A percentile compares a stretch with the other conserved stretches of the same genome.
Conservation (phyloP, 116 monocot genomes). For the Thalassia testudinum region DNA sequence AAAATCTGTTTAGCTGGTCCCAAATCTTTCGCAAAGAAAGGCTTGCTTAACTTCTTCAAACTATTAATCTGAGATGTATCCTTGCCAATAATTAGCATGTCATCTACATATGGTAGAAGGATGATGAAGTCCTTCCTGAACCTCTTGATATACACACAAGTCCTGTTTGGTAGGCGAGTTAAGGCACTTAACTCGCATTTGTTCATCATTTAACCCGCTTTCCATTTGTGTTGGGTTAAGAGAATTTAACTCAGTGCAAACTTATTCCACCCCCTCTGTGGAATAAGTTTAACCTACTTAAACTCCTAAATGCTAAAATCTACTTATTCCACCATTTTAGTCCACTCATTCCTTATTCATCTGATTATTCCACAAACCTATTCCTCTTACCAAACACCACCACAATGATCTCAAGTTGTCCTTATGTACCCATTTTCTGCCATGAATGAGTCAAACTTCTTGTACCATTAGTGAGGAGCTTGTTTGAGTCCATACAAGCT, state of each 20-base stretch:
- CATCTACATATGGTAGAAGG: conserved; percentile 15
- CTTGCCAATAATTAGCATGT: conserved; percentile 7
- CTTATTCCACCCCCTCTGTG: too few relatives aligned
- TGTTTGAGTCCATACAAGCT: background rate
- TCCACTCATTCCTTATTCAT: too few relatives aligned
- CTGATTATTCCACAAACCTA: too few relatives aligned
- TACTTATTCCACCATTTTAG: too few relatives aligned
- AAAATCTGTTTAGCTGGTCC: conserved; percentile 5
- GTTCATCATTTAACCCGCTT: too few relatives aligned
- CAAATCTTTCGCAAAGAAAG: conserved; percentile 10
- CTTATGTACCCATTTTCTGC: background rate
- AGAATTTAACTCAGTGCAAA: too few relatives aligned
- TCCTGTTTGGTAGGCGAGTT: too few relatives aligned
- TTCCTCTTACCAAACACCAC: too few relatives aligned
- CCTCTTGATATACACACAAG: conserved; percentile 1
- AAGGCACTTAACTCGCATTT: too few relatives aligned
- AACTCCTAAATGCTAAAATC: too few relatives aligned
- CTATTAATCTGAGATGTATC: background rate
- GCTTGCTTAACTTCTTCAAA: conserved; percentile 4
- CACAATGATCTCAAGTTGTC: conserved; percentile 1
- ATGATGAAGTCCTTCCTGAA: conserved; percentile 7
- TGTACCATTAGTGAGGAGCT: background rate
- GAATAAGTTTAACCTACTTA: too few relatives aligned
- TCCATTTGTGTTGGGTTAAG: too few relatives aligned
- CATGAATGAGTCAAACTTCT: conserved; percentile 9